Evolutionary conservation across 345 rosid species (phyloP).

Genomic region (Dovyalis caffra): DNA sequence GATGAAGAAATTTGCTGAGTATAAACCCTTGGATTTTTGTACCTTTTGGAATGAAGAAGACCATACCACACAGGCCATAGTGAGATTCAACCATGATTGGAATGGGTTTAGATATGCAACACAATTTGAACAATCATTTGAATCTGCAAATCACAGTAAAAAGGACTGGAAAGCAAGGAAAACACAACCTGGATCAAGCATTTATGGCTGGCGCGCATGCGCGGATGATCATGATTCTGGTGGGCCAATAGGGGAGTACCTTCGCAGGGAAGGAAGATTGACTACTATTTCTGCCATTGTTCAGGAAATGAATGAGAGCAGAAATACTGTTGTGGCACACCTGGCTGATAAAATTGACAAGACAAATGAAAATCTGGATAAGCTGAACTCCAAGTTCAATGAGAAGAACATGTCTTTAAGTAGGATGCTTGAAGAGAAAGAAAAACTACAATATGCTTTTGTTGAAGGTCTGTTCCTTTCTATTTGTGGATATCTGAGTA

Average conservation of each 20-base stretch:
- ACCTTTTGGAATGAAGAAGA: conserved; percentile 46
- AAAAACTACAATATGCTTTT: conserved; percentile 54
- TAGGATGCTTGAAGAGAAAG: conserved; percentile 73
- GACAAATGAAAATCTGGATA: conserved; percentile 59
- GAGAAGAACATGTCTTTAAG: conserved; percentile 57
- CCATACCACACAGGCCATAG: conserved; percentile 44
- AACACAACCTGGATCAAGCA: conserved; percentile 29
- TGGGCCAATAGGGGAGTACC: conserved; percentile 68
- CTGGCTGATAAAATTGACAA: conserved; percentile 53
- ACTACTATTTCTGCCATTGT: conserved; percentile 52
- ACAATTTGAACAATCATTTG: conserved; percentile 68
- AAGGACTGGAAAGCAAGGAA: conserved; percentile 53
- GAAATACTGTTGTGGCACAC: conserved; percentile 42
- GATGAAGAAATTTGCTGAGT: conserved; percentile 55
- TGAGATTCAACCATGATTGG: conserved; percentile 61
- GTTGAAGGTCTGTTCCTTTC: conserved; percentile 50
- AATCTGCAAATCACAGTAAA: conserved; percentile 39
- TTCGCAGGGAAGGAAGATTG: conserved; percentile 58
- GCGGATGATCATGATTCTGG: conserved; percentile 55
- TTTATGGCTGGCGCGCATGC: conserved; percentile 84
- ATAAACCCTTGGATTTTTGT: conserved; percentile 54
- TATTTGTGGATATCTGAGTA: neutral
- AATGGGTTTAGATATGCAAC: conserved; percentile 53
- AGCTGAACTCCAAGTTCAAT: conserved; percentile 52
- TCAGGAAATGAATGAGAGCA: conserved; percentile 42